A percentile compares a stretch with the other conserved stretches of the same genome.
phyloP scores from a whole-genome alignment of 2,329 filamentous ascomycete species.

The Sclerotinia borealis region DNA sequence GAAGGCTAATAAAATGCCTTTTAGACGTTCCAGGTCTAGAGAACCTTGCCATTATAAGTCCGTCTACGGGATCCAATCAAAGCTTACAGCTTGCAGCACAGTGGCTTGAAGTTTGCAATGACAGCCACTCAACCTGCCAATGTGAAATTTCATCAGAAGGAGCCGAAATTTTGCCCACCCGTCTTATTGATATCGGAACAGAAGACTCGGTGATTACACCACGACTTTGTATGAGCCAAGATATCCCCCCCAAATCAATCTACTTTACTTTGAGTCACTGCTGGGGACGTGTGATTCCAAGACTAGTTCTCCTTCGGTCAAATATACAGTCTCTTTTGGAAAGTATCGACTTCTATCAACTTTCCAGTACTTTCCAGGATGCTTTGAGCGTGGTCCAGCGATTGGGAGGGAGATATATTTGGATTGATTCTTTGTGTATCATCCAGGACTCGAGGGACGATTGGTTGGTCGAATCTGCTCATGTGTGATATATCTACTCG shows the following conservation, averaged over 20 bases:
- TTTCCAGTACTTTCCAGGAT: neutral
- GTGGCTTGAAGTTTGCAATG: neutral
- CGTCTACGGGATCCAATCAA: neutral
- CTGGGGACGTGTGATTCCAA: rapidly evolving
- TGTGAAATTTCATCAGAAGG: neutral
- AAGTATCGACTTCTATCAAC: neutral
- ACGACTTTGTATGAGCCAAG: neutral
- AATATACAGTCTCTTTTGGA: neutral
- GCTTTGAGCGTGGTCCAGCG: neutral
- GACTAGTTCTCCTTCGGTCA: neutral
- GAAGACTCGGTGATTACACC: neutral
- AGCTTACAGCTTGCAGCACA: neutral
- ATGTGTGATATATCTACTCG: neutral
- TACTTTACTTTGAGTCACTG: neutral
- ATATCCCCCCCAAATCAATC: neutral
- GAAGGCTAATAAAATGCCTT: rapidly evolving
- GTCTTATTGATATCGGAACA: neutral
- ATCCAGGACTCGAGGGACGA: neutral
- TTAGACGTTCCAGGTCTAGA: neutral
- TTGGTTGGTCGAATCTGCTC: neutral
- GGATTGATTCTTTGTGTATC: neutral
- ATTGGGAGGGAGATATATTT: neutral
- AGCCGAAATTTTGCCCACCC: neutral
- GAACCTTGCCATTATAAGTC: neutral
- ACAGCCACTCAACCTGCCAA: neutral